Base-by-base conservation (phyloP, 2,329 filamentous ascomycete genomes). In the Aureobasidium sp. region DNA sequence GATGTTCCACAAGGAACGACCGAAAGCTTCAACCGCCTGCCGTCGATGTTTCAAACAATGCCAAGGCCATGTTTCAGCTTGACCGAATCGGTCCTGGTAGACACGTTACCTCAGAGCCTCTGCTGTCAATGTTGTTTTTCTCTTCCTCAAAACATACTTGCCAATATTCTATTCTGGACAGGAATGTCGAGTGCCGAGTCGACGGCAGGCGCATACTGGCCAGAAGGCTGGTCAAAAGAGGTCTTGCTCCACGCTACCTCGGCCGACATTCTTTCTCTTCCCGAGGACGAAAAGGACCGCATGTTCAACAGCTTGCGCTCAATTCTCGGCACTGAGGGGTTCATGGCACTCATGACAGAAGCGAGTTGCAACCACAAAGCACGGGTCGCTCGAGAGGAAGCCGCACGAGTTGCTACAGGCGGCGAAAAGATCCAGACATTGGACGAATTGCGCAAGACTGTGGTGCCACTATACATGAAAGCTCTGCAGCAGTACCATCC, bases 221-320 rank as follows among this genome's bases (percentile, higher is more conserved):
- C 51, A 29, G 5, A 27, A 1, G 51, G 51, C 36, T 55, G 51
- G 51, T 55, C 51, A 14, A 55, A 55, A 29, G 36, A 55, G 2
- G 27, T 55, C 22, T 36, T 55, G 22, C 51, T 55, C 36, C 22
- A 55, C 31, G 51, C 51, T 42, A 55, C 51, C 36, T 55, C 51
- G 3, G 25, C 51, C 36, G 51, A 55, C 20, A 42, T 55, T 14
- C 36, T 55, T n/a, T 55, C 36, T 42, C 51, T 55, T 42, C 36
- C 51, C 29, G 51, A 55, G 12, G 51, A 42, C 22, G 51, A 55
- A 55, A 55, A 55, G 51, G 12, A 55, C 51, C 36, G 22, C 37
- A 55, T 55, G 51, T 55, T 55, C n/a, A 20, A 55, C 25, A 42
- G 51, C 36, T 55, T 55, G 36, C 51, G 51, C 5, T 55, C 51